Base-by-base conservation (phyloP, 495 filamentous ascomycete species). In the Amphirosellinia nigrospora region DNA sequence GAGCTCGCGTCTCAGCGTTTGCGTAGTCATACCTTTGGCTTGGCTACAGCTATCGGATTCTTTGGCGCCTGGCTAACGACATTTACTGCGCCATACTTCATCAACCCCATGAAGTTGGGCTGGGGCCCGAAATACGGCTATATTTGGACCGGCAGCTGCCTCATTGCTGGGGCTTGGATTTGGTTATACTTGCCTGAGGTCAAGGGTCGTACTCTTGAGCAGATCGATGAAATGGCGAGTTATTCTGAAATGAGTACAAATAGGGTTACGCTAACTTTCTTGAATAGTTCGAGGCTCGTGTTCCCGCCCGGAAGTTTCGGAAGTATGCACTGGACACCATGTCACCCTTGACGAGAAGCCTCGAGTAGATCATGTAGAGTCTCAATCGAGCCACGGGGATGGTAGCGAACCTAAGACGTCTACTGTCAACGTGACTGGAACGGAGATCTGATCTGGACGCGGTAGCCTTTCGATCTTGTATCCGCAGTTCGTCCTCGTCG, bases 21-120 rank as follows among this genome's bases (percentile, higher is more conserved):
- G 30, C 82, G 87, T 7, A 83, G 81, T 34, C 87, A 88, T 74
- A 88, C 86, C 0, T 88, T 89, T 59, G 87, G 87, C 56, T 70
- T 88, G 34, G 86, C 86, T 1, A 82, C 86, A 0, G 82, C 85
- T 7, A 72, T 87, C 2, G 86, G 85, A 7, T 88, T 87, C 73
- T 78, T 86, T 53, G 82, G 80, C 23, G 85, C 83, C 15, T 87
- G 87, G 87, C 75, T 89, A 56, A 83, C 83, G 3, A 87, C 85
- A 2, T 89, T 89, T 63, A 88, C 86, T 0, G 85, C 86, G 8
- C 83, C 88, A 23, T 89, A 90, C 70, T 89, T 90, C 70, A 89
- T 90, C 74, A 89, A 89, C 65, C 87, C 88, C 0, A 77, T 77
- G 39, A 75, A 82, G 13, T 69, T 89, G 16, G 83, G 85, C 67